These are phyloP conservation scores for Ochetophila trinervis DNA, from an alignment of 306 rosid genomes.

Conservation along the genomic window DNA sequence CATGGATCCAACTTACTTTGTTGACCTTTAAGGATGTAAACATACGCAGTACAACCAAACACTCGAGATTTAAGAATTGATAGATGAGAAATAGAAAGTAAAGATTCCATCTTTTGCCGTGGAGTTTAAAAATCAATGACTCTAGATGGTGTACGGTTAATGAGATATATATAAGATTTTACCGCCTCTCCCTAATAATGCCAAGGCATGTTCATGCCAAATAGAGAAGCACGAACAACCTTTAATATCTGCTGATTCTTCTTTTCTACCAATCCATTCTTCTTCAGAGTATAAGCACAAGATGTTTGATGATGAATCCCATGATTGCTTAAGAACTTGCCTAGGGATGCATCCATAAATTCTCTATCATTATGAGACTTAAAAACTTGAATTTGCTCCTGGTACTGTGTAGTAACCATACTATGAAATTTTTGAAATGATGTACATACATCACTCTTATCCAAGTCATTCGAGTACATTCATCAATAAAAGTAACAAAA, in stretches of 20 bases:
- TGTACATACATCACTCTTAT: neutral
- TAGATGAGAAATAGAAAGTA: neutral
- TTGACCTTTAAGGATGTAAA: neutral
- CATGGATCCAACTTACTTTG: neutral
- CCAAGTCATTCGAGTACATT: constrained; percentile 5
- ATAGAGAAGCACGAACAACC: no score
- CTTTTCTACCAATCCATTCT: no score
- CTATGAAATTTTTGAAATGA: neutral
- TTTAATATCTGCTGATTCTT: no score
- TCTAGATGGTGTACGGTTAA: no score
- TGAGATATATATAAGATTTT: no score
- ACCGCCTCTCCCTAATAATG: no score
- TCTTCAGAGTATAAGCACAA: no score
- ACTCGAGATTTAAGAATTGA: neutral
- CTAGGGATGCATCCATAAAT: no score
- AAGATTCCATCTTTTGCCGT: neutral
- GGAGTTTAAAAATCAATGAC: neutral
- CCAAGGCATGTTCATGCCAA: no score
- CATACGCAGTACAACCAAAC: neutral
- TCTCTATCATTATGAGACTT: neutral
- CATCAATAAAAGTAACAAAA: no score
- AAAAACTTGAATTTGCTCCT: neutral
- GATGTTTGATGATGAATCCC: no score
- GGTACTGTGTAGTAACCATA: neutral
- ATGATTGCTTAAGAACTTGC: no score